These are phyloP conservation scores for Benincasa hispida DNA, from an alignment of 306 rosid genomes.

Conservation along the genomic window DNA sequence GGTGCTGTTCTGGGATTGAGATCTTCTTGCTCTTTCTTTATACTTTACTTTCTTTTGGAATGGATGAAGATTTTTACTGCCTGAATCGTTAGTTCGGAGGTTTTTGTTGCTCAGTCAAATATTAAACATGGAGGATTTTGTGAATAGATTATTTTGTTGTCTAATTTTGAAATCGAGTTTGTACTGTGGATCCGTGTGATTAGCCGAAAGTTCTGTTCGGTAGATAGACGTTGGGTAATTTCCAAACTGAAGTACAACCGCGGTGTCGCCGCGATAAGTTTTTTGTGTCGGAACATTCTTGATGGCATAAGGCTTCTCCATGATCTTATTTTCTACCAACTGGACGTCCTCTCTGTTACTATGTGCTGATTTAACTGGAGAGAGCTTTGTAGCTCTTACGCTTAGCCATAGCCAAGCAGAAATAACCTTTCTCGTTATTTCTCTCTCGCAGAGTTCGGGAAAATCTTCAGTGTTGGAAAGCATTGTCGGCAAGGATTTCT, in stretches of 20 bases:
- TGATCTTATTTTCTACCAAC: not conserved
- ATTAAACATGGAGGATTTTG: not conserved
- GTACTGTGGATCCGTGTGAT: not conserved
- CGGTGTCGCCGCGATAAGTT: not conserved
- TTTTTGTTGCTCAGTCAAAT: not conserved
- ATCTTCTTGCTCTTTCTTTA: not conserved
- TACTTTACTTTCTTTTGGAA: not conserved
- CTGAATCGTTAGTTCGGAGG: not conserved
- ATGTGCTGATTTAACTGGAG: not conserved
- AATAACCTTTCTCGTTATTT: conserved; percentile 3
- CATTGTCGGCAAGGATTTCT: conserved; percentile 88
- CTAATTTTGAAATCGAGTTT: not conserved
- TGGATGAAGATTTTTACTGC: not conserved
- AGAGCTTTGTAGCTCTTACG: not conserved
- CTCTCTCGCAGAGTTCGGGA: conserved; percentile 68
- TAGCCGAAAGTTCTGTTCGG: not conserved
- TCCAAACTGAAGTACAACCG: not conserved
- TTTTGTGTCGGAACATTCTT: not conserved
- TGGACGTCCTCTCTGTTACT: not conserved
- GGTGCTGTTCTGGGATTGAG: not conserved
- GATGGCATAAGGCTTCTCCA: not conserved
- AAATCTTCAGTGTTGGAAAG: conserved; percentile 90
- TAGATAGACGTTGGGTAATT: too few species aligned
- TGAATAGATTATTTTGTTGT: not conserved
- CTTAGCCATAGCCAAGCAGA: not conserved